Conservation (phyloP, 257 asterid species). For the Capsicum chinense region DNA sequence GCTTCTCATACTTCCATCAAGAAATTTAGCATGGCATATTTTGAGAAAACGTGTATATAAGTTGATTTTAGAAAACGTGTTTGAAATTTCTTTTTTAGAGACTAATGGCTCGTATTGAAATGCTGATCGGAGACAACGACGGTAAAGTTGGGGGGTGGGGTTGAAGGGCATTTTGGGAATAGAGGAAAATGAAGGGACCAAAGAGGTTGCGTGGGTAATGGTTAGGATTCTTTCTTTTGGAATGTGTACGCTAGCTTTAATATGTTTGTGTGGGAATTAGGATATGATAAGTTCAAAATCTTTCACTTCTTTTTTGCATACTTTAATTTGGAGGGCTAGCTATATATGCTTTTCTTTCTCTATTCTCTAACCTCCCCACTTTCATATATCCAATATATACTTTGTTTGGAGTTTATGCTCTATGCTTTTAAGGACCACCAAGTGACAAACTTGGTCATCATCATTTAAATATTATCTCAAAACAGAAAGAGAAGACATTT, state of each 20-base stretch:
- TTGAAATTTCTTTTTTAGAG: too few species aligned
- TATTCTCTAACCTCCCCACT: constrained; percentile 39
- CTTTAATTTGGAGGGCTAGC: constrained; percentile 37
- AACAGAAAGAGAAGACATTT: neutral
- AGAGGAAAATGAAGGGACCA: constrained; percentile 31
- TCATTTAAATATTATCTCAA: neutral
- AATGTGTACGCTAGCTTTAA: constrained; percentile 83
- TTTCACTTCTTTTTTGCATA: constrained; percentile 25
- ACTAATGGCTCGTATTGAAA: too few species aligned
- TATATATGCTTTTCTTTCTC: constrained; percentile 54
- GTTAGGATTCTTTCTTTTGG: constrained; percentile 78
- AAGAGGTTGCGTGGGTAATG: constrained; percentile 69
- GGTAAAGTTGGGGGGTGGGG: neutral
- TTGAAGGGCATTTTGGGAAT: constrained; percentile 44
- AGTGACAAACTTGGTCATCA: neutral
- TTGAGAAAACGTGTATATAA: neutral
- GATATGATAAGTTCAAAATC: constrained; percentile 25
- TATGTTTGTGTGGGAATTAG: neutral
- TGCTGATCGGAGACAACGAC: too few species aligned
- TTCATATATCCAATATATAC: constrained; percentile 40
- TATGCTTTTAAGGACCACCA: constrained; percentile 42
- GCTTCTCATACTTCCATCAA: neutral
- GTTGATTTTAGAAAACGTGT: neutral
- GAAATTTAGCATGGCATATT: neutral
- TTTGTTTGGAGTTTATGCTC: constrained; percentile 13